Base-by-base conservation (phyloP, 495 filamentous ascomycete genomes). In the Xylaria venustula region DNA sequence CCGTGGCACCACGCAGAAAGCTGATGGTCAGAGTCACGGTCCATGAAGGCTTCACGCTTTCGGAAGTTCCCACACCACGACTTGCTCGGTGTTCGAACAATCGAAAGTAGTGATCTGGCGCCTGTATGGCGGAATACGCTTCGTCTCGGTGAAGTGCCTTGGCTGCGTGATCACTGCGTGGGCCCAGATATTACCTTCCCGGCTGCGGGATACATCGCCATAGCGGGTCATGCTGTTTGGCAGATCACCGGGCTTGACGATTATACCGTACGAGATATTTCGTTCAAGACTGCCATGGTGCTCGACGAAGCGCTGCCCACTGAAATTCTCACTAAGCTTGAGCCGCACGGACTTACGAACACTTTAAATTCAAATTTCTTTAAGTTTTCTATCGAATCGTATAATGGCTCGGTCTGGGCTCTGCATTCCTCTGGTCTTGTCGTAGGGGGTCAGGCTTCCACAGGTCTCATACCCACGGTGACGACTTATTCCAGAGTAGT, bases 1-100 rank as follows among this genome's bases (percentile, higher is more conserved):
- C 25, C 49, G 3, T 83, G 79, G 70, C 74, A 81, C 44, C 80
- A 82, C 34, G 56, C 66, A 36, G 67, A 63, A 14, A 74, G 58
- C 14, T 66, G 68, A 20, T 59, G 75, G 22, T 67, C 71, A 36
- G 76, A 78, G 45, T 72, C 41, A 20, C 0, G 54, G 56, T 5
- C 69, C 42, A 45, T 69, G 64, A 61, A 69, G 42, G 64, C 64
- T 40, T 57, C 59, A 58, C 44, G 69, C 57, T 64, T 68, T 40
- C 62, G 60, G 64, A 28, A 50, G 50, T 50, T 65, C 58, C 0
- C 66, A 69, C 6, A 65, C 45, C 60, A 68, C 56, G 63, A 48
- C 44, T 65, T 25, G 15, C 63, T 44, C 7, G 61, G 44, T 64
- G 64, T 19, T 19, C 67, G 22, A 47, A 44, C 64, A n/a, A 34